A percentile compares a stretch with the other conserved stretches of the same genome.
phyloP scores from a whole-genome alignment of 2,329 filamentous ascomycete genomes.

The Ophiocordyceps australis region DNA sequence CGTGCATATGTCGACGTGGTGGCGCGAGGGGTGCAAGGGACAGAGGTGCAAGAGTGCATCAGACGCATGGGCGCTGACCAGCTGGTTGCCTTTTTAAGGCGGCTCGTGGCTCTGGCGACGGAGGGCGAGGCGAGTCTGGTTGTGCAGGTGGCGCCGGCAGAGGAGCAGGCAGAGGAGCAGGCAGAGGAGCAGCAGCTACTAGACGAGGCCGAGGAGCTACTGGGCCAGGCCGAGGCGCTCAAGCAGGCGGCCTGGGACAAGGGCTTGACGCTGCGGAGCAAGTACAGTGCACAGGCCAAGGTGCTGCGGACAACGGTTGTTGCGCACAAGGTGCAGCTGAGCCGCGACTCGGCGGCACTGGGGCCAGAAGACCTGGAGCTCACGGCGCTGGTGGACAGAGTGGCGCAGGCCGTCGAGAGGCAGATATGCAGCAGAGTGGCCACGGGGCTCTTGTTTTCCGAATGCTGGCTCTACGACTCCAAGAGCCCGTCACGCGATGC shows the following conservation, averaged over 20 bases:
- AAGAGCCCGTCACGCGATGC: conserved; percentile 52
- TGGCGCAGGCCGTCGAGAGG: too few relatives aligned
- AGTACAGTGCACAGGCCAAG: conserved; percentile 53
- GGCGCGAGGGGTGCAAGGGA: conserved; percentile 36
- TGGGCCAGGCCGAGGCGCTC: conserved; percentile 26
- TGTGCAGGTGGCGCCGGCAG: conserved; percentile 12
- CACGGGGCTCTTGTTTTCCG: conserved; percentile 33
- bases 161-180: conserved; percentile 13
- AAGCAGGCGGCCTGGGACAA: conserved; percentile 24
- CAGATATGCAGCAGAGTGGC: too few relatives aligned
- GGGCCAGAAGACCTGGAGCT: conserved; percentile 55
- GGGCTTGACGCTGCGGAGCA: conserved; percentile 44
- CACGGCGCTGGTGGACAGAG: conserved; percentile 42
- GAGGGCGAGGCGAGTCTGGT: conserved; percentile 18
- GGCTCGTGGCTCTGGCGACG: conserved; percentile 9
- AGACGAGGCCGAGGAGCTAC: too few relatives aligned
- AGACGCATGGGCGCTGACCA: conserved; percentile 30
- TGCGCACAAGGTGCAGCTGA: conserved; percentile 65
- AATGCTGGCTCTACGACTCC: conserved; percentile 61
- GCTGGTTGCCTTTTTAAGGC: conserved; percentile 9
- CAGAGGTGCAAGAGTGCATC: conserved; percentile 35
- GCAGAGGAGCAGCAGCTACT: conserved; percentile 20
- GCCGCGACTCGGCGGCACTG: conserved; percentile 52
- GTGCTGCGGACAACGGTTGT: conserved; percentile 62
- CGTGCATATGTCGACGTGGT: conserved; percentile 44